phyloP scores from a whole-genome alignment of 2,329 filamentous ascomycete species.

The Colletotrichum sp. region DNA sequence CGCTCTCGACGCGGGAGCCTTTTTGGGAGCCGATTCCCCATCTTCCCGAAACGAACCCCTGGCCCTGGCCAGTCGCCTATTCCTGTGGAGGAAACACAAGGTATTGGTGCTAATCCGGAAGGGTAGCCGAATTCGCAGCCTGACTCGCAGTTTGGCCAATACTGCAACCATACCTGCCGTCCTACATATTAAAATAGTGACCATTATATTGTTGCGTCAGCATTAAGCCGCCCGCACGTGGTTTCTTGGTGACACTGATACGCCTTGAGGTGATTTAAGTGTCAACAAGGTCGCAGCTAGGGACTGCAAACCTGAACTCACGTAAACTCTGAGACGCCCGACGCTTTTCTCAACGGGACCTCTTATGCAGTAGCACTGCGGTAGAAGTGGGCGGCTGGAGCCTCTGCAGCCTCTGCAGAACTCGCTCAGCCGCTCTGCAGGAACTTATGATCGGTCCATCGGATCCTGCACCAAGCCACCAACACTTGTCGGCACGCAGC shows the following conservation, averaged over 20 bases:
- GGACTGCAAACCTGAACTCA: background rate
- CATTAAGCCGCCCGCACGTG: background rate
- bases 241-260: background rate
- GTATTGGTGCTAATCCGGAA: background rate
- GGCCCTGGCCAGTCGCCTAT: background rate
- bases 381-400: background rate
- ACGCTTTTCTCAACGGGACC: background rate
- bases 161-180: background rate
- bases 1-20: background rate
- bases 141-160: slow-evolving; percentile 8
- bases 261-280: background rate
- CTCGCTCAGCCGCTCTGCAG: background rate
- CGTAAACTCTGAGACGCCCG: background rate
- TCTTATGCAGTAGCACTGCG: background rate
- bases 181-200: slow-evolving; percentile 9
- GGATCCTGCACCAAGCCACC: background rate
- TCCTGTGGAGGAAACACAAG: background rate
- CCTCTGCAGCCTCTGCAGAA: background rate
- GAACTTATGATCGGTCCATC: background rate
- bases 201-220: background rate
- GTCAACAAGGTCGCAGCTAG: background rate
- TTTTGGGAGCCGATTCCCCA: background rate
- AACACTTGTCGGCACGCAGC: background rate
- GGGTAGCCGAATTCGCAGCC: background rate
- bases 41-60: slow-evolving; percentile 18